Evolutionary conservation across 116 monocot species (phyloP), one percentile per base, ranked within the genome.

Genomic region (Dioscorea cayenensis): DNA sequence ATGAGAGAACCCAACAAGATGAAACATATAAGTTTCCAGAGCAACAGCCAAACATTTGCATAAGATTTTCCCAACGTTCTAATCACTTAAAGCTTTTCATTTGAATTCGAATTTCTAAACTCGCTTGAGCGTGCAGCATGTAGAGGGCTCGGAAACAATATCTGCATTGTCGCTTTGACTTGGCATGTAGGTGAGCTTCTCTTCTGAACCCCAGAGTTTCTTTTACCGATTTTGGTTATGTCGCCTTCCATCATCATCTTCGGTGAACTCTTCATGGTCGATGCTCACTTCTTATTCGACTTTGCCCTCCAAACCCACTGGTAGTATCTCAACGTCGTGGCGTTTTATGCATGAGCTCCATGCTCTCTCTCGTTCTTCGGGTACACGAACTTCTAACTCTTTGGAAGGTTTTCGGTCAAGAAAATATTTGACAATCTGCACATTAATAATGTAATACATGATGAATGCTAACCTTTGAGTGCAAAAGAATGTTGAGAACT

Each of bases 331-430:
- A 16, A 66, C 66, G 63, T 88, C 90, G 22, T 90, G 90, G 72
- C 69, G 25, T n/a, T 62, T 82, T 86, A n/a, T 64, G 71, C 86
- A 93, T 70, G 36, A 83, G 37, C 29, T 87, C 90, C 69, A 86
- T 71, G 75, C 88, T 97, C 51, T 90, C 93, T 73, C n/a, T 86
- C 82, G 2, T 84, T 81, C 73, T 93, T 90, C 0, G 88, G 72
- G 77, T 90, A 93, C 4, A 97, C 76, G n/a, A 97, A 97, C 66
- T 84, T n/a, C n/a, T 88, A 66, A 90, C 84, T 76, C 93, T 97
- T 58, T 97, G 68, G 51, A 77, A 88, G 12, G 88, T 88, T 64
- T 78, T 80, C 1, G 88, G 66, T 97, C 97, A 22, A 97, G 65
- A 63, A 96, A 96, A 78, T 81, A 78, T 63, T 90, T 97, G 4